Conservation (phyloP, 371 early-diverging fungal genomes). For the Phascolomyces articulosus region DNA sequence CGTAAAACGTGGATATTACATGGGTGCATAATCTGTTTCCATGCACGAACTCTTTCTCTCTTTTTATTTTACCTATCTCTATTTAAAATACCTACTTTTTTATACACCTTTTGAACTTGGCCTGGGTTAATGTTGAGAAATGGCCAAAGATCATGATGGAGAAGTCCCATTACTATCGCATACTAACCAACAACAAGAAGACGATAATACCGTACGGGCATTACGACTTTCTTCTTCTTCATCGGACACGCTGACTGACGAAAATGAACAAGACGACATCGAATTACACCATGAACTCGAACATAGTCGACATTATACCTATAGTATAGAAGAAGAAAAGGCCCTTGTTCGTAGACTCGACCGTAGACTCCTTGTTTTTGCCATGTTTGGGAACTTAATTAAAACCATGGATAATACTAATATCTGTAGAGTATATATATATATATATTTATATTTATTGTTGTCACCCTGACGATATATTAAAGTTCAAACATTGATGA, state of each 20-base stretch:
- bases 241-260: background rate
- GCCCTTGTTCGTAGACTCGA: constrained; percentile 34
- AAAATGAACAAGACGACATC: background rate
- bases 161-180: background rate
- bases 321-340: constrained; percentile 25
- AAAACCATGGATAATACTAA: constrained; percentile 46
- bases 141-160: background rate
- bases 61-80: too few relatives aligned
- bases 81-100: too few relatives aligned
- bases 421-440: constrained; percentile 28
- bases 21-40: too few relatives aligned
- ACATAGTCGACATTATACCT: background rate
- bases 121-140: too few relatives aligned
- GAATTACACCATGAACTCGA: background rate
- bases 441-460: too few relatives aligned
- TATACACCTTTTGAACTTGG: background rate
- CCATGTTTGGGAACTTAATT: constrained; percentile 49
- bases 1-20: too few relatives aligned
- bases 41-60: too few relatives aligned
- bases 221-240: background rate
- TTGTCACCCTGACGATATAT: too few relatives aligned
- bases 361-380: constrained; percentile 38
- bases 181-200: too few relatives aligned
- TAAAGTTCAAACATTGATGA: too few relatives aligned
- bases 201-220: background rate